Conservation (phyloP, 2,329 filamentous ascomycete species). For the Grosmannia serpens region DNA sequence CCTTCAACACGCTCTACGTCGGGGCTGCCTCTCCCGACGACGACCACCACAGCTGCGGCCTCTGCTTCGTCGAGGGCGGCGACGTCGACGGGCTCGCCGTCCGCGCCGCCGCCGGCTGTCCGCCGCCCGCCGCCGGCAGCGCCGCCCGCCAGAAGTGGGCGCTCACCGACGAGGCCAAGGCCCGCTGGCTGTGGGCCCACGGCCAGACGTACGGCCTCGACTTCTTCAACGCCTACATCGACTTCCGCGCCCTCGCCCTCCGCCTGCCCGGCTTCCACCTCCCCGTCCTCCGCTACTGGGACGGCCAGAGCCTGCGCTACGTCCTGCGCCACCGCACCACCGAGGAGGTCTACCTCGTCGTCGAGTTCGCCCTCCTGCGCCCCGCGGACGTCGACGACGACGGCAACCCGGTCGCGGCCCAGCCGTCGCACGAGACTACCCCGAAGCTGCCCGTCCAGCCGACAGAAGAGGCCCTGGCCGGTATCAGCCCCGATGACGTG, state of each 20-base stretch:
- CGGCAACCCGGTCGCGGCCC: no score
- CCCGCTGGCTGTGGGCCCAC: slow-evolving; percentile 43
- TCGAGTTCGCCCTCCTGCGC: slow-evolving; percentile 48
- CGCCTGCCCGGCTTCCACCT: slow-evolving; percentile 62
- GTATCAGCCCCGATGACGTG: slow-evolving; percentile 13
- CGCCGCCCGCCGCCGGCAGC: neutral
- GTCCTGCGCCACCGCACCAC: slow-evolving; percentile 74
- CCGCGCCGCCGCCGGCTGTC: slow-evolving; percentile 37
- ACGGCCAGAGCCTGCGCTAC: slow-evolving; percentile 70
- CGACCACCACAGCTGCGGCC: slow-evolving; percentile 31
- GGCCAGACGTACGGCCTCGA: slow-evolving; percentile 41
- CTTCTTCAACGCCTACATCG: slow-evolving; percentile 88
- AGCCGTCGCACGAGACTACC: neutral
- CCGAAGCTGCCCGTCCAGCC: neutral
- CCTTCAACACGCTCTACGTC: slow-evolving; percentile 65
- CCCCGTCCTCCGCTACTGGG: slow-evolving; percentile 68
- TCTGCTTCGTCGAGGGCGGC: slow-evolving; percentile 55
- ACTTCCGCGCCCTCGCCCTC: slow-evolving; percentile 65
- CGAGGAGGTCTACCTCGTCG: slow-evolving; percentile 64
- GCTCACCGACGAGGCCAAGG: slow-evolving; percentile 33
- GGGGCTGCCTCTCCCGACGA: slow-evolving; percentile 26
- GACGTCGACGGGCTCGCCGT: slow-evolving; percentile 40
- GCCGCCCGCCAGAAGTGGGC: slow-evolving; percentile 50
- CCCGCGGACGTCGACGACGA: slow-evolving; percentile 42
- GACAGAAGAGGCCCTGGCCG: slow-evolving; percentile 7